Evolutionary conservation across 768 basidiomycete species (phyloP).

Genomic region (Hygrocybe punicea): DNA sequence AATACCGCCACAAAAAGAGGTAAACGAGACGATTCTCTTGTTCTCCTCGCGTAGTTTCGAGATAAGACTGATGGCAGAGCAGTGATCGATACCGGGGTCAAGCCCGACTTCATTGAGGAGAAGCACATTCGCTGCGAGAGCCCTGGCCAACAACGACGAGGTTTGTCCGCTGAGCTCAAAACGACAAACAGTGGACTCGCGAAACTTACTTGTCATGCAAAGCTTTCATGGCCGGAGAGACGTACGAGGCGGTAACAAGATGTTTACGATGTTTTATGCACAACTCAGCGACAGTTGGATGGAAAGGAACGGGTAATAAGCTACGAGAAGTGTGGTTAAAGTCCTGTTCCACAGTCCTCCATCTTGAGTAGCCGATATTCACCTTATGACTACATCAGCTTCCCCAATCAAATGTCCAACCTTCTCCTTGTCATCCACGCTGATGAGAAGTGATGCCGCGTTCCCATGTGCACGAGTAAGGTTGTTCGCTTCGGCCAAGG

Average conservation of each 20-base stretch:
- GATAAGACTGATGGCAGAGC: conserved; percentile 75
- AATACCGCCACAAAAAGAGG: conserved; percentile 90
- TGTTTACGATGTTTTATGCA: conserved; percentile 71
- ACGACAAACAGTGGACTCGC: not conserved
- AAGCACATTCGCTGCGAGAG: conserved; percentile 58
- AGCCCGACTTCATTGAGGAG: conserved; percentile 88
- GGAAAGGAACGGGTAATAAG: conserved; percentile 74
- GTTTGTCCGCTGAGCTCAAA: not conserved
- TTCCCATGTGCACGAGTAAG: conserved; percentile 47
- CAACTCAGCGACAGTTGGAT: conserved; percentile 63
- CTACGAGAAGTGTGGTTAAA: conserved; percentile 37
- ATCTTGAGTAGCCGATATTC: conserved; percentile 10
- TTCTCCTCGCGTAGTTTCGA: conserved; percentile 46
- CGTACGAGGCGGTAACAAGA: conserved; percentile 89
- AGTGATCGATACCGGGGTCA: conserved; percentile 88
- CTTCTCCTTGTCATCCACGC: conserved; percentile 49
- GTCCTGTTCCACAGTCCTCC: not conserved
- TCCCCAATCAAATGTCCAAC: conserved; percentile 53
- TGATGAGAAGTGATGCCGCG: conserved; percentile 54
- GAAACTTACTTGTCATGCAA: conserved; percentile 55
- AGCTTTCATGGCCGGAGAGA: conserved; percentile 69
- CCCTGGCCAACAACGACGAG: conserved; percentile 38
- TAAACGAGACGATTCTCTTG: conserved; percentile 66
- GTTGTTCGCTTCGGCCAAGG: conserved; percentile 50
- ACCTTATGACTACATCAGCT: conserved; percentile 86